Evolutionary conservation across 2,329 filamentous ascomycete genomes (phyloP).

Genomic region (Colletotrichum liriopes): DNA sequence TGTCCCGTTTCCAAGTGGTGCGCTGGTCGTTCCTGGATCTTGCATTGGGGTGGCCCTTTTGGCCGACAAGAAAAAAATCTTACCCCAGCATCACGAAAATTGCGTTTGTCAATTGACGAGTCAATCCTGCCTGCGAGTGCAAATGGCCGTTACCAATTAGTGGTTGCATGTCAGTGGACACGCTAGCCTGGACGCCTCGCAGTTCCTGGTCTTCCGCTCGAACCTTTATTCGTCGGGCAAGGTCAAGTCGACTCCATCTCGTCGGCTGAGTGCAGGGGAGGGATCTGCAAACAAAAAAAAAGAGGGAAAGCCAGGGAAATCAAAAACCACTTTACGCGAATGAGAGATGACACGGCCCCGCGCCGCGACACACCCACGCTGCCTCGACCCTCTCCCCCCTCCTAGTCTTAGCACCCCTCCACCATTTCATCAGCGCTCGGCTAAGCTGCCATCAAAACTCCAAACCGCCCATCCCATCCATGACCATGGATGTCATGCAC

Average conservation of each 20-base stretch:
- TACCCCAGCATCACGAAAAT: conserved; percentile 26
- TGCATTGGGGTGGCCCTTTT: conserved; percentile 36
- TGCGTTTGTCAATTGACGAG: conserved; percentile 42
- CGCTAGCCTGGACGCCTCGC: conserved; percentile 39
- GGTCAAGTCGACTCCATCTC: conserved; percentile 34
- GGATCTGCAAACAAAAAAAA: conserved; percentile 41
- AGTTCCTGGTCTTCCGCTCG: conserved; percentile 24
- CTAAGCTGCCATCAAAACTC: conserved; percentile 22
- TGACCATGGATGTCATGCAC: conserved; percentile 33
- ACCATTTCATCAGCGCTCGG: conserved; percentile 15
- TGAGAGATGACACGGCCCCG: conserved; percentile 47
- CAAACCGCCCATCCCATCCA: conserved; percentile 22
- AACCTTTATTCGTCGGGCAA: conserved; percentile 34
- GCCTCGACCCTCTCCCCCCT: conserved; percentile 46
- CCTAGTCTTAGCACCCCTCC: conserved; percentile 46
- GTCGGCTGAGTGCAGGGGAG: conserved; percentile 47
- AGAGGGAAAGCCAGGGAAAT: conserved; percentile 25
- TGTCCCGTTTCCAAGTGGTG: conserved; percentile 35
- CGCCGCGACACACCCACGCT: conserved; percentile 40
- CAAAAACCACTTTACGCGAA: conserved; percentile 56
- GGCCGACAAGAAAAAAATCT: conserved; percentile 23
- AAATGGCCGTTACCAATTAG: conserved; percentile 21
- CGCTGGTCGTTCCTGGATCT: conserved; percentile 44
- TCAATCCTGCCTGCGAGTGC: conserved; percentile 38
- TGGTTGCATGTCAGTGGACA: conserved; percentile 40